phyloP scores from a whole-genome alignment of 371 early-diverging fungal genomes.

The Nematocida major region DNA sequence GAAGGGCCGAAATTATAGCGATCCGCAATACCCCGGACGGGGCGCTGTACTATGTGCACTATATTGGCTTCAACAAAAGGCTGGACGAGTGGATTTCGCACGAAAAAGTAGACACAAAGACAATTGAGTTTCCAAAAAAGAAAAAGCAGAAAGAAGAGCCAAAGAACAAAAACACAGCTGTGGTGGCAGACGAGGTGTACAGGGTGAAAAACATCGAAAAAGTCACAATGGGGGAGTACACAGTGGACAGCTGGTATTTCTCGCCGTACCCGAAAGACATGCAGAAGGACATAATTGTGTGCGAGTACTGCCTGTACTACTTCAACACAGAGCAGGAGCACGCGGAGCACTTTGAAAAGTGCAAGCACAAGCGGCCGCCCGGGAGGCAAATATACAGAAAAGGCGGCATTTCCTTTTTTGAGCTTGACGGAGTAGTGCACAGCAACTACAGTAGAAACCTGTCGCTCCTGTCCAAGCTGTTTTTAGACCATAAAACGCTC shows the following conservation, averaged over 20 bases:
- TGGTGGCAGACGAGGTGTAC: slow-evolving; percentile 56
- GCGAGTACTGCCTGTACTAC: slow-evolving; percentile 91
- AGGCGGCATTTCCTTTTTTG: slow-evolving; percentile 76
- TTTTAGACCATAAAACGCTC: slow-evolving; percentile 97
- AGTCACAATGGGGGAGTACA: slow-evolving; percentile 73
- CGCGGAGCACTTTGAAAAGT: slow-evolving; percentile 71
- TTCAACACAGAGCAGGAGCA: slow-evolving; percentile 69
- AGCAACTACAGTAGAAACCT: slow-evolving; percentile 87
- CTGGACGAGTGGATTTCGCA: slow-evolving; percentile 90
- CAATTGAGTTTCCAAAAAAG: slow-evolving; percentile 65
- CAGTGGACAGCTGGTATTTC: slow-evolving; percentile 87
- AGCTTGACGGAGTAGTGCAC: slow-evolving; percentile 79
- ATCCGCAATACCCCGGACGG: slow-evolving; percentile 66
- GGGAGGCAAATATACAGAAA: slow-evolving; percentile 95
- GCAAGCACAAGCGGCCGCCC: slow-evolving; percentile 78
- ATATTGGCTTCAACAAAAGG: slow-evolving; percentile 90
- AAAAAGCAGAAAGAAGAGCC: slow-evolving; percentile 65
- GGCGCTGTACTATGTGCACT: slow-evolving; percentile 87
- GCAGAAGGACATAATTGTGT: slow-evolving; percentile 75
- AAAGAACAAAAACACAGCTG: slow-evolving; percentile 24
- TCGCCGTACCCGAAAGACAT: slow-evolving; percentile 95
- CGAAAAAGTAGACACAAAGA: slow-evolving; percentile 69
- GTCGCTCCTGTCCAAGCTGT: slow-evolving; percentile 88
- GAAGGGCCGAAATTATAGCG: slow-evolving; percentile 77
- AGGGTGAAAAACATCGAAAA: slow-evolving; percentile 67